Conservation (phyloP, 805 yeast species). For the Ogataea nonfermentans region DNA sequence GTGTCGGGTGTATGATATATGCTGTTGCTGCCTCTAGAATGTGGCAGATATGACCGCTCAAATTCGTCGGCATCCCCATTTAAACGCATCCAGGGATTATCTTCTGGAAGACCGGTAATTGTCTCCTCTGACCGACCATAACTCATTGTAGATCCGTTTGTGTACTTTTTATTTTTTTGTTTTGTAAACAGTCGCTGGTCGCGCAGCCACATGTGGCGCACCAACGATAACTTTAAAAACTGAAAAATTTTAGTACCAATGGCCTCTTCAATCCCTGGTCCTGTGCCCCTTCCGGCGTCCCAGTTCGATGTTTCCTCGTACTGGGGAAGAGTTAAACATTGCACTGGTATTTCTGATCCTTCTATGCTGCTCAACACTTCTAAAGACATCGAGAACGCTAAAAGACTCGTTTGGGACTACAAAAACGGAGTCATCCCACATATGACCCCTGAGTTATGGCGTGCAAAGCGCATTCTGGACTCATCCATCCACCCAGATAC, state of each 20-base stretch:
- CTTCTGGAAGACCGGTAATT: conserved; percentile 5
- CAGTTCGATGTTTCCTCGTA: conserved; percentile 77
- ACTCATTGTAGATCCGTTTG: conserved; percentile 1
- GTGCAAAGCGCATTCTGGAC: conserved; percentile 81
- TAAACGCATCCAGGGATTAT: conserved; percentile 15
- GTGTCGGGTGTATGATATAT: conserved; percentile 12
- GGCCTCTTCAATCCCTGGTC: conserved; percentile 90
- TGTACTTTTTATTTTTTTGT: conserved; percentile 3
- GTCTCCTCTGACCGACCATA: conserved; percentile 11
- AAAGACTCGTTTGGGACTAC: conserved; percentile 63
- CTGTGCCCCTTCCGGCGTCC: conserved; percentile 75
- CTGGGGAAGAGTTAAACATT: conserved; percentile 92
- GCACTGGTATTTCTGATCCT: conserved; percentile 92
- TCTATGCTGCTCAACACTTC: conserved; percentile 75
- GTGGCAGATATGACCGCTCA: conserved; percentile 10
- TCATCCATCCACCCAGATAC: conserved; percentile 96
- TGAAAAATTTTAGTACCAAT: conserved; percentile 36
- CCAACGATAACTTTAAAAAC: not conserved
- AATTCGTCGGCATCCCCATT: conserved; percentile 6
- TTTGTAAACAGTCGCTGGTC: conserved; percentile 10
- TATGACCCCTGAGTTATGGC: conserved; percentile 85
- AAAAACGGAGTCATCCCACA: conserved; percentile 61
- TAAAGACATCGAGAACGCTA: conserved; percentile 62
- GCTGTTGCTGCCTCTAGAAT: conserved; percentile 8
- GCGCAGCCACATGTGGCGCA: conserved; percentile 12